These are phyloP conservation scores for Polytrichum commune DNA, from an alignment of 225 moss, liverwort and hornwort genomes.

Conservation along the genomic window DNA sequence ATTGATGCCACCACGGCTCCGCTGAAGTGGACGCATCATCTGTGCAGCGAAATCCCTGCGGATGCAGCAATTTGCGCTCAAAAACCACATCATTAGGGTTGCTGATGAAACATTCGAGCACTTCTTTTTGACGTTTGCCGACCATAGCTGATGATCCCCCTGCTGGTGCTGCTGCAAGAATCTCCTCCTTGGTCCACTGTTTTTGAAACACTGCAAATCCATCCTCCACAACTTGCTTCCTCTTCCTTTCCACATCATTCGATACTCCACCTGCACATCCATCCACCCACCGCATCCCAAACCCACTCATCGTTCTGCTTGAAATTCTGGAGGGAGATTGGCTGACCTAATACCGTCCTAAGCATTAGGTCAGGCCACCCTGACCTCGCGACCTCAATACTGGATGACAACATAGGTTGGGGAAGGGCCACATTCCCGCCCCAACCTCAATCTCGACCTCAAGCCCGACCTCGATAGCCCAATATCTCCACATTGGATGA, in stretches of 20 bases:
- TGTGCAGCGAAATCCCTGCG: constrained; percentile 39
- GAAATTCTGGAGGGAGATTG: too few species aligned
- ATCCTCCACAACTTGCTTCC: constrained; percentile 39
- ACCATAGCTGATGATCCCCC: constrained; percentile 8
- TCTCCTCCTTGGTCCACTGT: constrained; percentile 43
- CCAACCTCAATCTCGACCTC: too few species aligned
- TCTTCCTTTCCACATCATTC: constrained; percentile 25
- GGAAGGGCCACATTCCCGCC: too few species aligned
- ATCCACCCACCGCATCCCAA: background rate
- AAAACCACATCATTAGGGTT: constrained; percentile 8
- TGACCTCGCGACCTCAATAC: too few species aligned
- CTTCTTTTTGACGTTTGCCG: constrained; percentile 19
- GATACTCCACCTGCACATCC: constrained; percentile 7
- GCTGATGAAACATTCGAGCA: constrained; percentile 25
- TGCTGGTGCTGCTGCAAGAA: background rate
- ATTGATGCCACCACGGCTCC: constrained; percentile 50
- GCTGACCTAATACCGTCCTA: too few species aligned
- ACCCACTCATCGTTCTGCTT: background rate
- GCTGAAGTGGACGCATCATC: constrained; percentile 44
- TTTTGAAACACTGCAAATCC: constrained; percentile 39
- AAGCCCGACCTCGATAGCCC: too few species aligned
- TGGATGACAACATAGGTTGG: too few species aligned
- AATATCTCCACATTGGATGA: too few species aligned
- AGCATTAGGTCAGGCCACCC: too few species aligned
- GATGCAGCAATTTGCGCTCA: constrained; percentile 24